phyloP scores from a whole-genome alignment of 352 stramenopile genomes.

The Pythium insidiosum region DNA sequence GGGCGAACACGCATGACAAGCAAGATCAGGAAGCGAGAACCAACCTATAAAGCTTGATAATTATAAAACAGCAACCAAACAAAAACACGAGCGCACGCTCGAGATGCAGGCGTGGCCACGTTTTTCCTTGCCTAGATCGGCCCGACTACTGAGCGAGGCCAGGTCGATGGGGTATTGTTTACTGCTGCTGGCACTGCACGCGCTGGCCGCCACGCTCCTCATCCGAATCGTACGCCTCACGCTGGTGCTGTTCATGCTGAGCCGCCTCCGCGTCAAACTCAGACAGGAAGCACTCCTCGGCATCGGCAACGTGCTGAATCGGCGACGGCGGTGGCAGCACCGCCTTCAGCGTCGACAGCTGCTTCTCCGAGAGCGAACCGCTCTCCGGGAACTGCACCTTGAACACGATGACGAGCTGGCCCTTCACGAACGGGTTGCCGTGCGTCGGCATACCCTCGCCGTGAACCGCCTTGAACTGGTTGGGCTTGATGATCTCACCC shows the following conservation, averaged over 20 bases:
- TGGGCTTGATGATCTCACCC: slow-evolving; percentile 91
- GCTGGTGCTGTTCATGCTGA: slow-evolving; percentile 68
- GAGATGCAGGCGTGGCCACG: background rate
- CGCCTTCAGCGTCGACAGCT: slow-evolving; percentile 64
- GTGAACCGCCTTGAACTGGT: slow-evolving; percentile 91
- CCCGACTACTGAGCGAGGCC: too few relatives aligned
- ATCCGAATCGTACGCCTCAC: slow-evolving; percentile 89
- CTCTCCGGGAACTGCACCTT: slow-evolving; percentile 95
- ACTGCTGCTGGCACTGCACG: slow-evolving; percentile 88
- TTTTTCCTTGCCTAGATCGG: background rate
- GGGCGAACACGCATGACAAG: background rate
- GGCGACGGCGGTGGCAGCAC: slow-evolving; percentile 45
- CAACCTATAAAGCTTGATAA: slow-evolving; percentile 21
- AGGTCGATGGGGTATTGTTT: too few relatives aligned
- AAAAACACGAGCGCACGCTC: slow-evolving; percentile 8
- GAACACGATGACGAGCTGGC: slow-evolving; percentile 98
- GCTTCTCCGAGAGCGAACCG: slow-evolving; percentile 76
- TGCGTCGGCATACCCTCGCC: slow-evolving; percentile 97
- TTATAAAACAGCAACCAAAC: slow-evolving; percentile 21
- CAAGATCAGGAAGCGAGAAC: background rate
- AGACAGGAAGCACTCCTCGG: slow-evolving; percentile 82
- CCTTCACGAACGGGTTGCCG: slow-evolving; percentile 97
- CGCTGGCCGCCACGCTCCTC: slow-evolving; percentile 88
- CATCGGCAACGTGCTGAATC: slow-evolving; percentile 34
- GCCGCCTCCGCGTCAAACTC: slow-evolving; percentile 90